These are phyloP conservation scores for Epichloe sp. DNA, from an alignment of 2,329 filamentous ascomycete genomes.

Conservation along the genomic window DNA sequence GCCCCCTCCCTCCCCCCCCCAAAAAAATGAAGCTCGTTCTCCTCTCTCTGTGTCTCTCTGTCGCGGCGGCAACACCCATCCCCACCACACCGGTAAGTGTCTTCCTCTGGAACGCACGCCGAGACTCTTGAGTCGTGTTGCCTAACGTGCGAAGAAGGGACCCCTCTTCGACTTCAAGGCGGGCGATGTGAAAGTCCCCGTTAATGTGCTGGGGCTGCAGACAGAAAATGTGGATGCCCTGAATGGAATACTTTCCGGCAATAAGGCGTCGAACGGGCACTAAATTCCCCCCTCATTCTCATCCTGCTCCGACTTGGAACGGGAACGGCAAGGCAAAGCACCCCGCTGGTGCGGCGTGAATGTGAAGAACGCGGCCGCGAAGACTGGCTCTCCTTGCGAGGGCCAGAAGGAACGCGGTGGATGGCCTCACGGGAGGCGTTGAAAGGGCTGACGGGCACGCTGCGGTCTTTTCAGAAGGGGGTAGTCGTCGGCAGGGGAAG, in stretches of 20 bases:
- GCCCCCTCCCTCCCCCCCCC: too few relatives aligned
- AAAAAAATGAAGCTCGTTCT: not conserved
- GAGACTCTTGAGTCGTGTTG: too few relatives aligned
- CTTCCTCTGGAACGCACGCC: too few relatives aligned
- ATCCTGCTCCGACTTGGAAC: too few relatives aligned
- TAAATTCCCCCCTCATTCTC: too few relatives aligned
- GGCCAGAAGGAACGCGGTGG: not conserved
- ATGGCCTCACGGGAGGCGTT: not conserved
- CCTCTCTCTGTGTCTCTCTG: not conserved
- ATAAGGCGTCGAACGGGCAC: not conserved
- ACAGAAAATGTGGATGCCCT: not conserved
- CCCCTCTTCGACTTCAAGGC: not conserved
- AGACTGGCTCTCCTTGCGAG: too few relatives aligned
- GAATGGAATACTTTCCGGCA: not conserved
- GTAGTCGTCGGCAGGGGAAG: rapidly evolving
- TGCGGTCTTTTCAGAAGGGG: too few relatives aligned
- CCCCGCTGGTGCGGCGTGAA: too few relatives aligned
- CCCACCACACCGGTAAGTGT: not conserved
- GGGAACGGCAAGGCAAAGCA: too few relatives aligned
- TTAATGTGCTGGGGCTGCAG: conserved; percentile 1
- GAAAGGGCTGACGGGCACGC: too few relatives aligned
- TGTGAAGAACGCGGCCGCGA: too few relatives aligned
- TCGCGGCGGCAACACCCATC: not conserved
- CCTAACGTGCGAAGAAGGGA: too few relatives aligned
- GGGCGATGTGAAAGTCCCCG: not conserved